Evolutionary conservation across 768 basidiomycete genomes (phyloP), one percentile per base, ranked within the genome.

Genomic region (Agrocybe chaxingu): DNA sequence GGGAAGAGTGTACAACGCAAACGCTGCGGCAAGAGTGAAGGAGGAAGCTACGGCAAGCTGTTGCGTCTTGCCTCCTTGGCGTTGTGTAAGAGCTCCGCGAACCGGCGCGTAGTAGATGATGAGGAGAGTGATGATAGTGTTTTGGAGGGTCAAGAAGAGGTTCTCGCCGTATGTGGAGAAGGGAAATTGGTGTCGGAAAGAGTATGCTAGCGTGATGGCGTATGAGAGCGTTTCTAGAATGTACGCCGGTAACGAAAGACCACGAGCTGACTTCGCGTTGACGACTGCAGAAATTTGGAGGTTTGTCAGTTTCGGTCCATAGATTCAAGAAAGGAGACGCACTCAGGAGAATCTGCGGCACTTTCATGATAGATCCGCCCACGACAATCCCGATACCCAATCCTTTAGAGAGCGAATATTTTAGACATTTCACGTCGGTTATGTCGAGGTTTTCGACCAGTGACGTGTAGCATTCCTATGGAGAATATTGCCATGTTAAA

Each of bases 141-240:
- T 93, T 69, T 96, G 93, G 51, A 93, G 62, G 30, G 91, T 85
- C 43, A 98, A 79, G 81, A 98, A 98, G 50, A 94, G 66, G 74
- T 96, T 98, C 69, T 99, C 97, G 62, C 97, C 97, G 53, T 98
- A 99, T 0, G 97, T 98, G 13, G 91, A 92, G 76, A 98, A 97
- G 0, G 97, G 93, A 69, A 95, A 98, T 18, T 74, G 67, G 62
- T 92, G 87, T 18, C 92, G 78, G 59, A 81, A 82, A 2, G 94
- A 87, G 70, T 98, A 99, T 8, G 84, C 83, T 24, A 94, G 79
- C 0, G 85, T 93, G 60, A 99, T 94, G 24, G 87, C 88, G 59
- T 97, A 97, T 0, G 91, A 80, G 29, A 90, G 73, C 0, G 96
- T 98, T 64, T 98, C 96, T 16, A 99, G 85, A 44, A 89, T 68